Evolutionary conservation across 371 early-diverging fungal species (phyloP).

Genomic region (Saksenaea oblongispora): DNA sequence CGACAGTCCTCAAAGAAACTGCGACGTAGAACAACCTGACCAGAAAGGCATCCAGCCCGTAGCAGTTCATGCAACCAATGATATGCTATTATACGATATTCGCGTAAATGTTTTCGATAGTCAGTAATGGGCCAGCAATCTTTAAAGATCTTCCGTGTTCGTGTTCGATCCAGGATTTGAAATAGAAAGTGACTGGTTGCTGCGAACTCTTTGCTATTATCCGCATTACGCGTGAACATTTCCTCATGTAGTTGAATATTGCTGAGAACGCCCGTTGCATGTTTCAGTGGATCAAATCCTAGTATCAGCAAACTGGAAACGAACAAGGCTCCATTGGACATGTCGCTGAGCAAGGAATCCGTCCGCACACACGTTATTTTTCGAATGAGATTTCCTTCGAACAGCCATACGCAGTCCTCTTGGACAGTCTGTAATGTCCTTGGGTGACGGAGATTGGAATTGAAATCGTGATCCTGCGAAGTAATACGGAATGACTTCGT

Average conservation of each 20-base stretch:
- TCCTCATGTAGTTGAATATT: constrained; percentile 20
- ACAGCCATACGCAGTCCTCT: too few species aligned
- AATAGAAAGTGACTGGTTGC: constrained; percentile 39
- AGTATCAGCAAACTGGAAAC: constrained; percentile 14
- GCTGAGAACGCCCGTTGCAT: constrained; percentile 12
- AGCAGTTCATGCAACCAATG: constrained; percentile 41
- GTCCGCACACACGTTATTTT: too few species aligned
- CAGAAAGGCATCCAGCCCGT: constrained; percentile 17
- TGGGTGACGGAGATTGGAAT: too few species aligned
- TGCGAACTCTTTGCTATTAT: constrained; percentile 35
- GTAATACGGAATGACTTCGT: too few species aligned
- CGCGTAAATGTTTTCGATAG: constrained; percentile 27
- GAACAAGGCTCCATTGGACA: not conserved
- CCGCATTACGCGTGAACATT: constrained; percentile 23
- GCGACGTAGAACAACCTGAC: constrained; percentile 26
- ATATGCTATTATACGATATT: constrained; percentile 32
- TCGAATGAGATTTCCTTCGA: too few species aligned
- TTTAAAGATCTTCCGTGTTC: constrained; percentile 14
- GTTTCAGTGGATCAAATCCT: constrained; percentile 18
- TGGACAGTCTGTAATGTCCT: too few species aligned
- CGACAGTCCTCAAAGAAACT: constrained; percentile 46
- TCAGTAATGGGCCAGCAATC: constrained; percentile 49
- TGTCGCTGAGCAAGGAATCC: not conserved
- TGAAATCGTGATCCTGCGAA: too few species aligned
- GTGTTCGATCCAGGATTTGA: constrained; percentile 21